These are phyloP conservation scores for Fraxinus americana DNA, from an alignment of 257 asterid genomes.

Conservation along the genomic window DNA sequence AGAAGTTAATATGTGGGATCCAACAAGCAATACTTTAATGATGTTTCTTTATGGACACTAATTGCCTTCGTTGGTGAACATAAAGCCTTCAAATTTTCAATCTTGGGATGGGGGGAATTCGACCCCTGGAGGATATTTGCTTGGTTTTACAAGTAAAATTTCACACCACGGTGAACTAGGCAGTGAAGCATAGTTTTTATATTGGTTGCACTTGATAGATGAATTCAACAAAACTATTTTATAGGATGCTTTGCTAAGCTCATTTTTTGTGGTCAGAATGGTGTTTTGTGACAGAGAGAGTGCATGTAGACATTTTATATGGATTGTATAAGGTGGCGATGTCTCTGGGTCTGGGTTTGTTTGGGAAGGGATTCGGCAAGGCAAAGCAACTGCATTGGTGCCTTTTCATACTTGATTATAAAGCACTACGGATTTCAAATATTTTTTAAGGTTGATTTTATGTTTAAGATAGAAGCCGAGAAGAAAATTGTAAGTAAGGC, in stretches of 20 bases:
- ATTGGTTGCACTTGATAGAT: not conserved
- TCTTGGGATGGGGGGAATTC: not conserved
- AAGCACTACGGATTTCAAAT: not conserved
- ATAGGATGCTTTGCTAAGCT: not conserved
- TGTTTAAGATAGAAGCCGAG: not conserved
- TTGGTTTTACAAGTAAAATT: not conserved
- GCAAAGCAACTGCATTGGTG: not conserved
- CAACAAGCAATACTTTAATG: not conserved
- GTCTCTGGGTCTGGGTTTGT: not conserved
- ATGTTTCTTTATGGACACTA: not conserved
- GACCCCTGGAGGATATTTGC: conserved; percentile 17
- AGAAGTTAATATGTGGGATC: not conserved
- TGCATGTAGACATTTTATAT: not conserved
- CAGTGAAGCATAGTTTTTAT: not conserved
- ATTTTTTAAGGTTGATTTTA: not conserved
- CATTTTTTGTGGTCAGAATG: conserved; percentile 5
- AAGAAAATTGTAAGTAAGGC: not conserved
- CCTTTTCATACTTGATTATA: not conserved
- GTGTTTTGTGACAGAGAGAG: not conserved
- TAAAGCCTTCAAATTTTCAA: not conserved
- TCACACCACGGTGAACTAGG: not conserved
- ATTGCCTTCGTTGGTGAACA: conserved; percentile 10
- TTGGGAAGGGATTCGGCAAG: not conserved
- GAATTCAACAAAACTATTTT: not conserved
- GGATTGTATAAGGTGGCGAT: not conserved